phyloP scores from a whole-genome alignment of 1,284 basidiomycete species.

The Leccinum pachyderme region DNA sequence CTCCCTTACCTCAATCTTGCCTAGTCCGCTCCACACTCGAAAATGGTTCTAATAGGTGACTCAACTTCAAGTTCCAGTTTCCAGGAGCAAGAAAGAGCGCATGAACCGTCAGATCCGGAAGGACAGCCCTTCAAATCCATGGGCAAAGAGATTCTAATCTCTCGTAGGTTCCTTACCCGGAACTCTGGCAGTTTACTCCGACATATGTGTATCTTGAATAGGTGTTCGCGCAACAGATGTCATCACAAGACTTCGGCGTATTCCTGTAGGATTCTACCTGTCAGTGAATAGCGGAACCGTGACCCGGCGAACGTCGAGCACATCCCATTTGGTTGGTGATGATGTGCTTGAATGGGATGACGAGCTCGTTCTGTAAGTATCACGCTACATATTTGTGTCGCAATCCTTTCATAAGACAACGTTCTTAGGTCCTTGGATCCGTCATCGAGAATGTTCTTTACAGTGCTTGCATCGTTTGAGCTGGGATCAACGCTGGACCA shows the following conservation, averaged over 20 bases:
- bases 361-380: conserved; percentile 2
- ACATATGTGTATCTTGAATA: not conserved
- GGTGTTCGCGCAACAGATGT: not conserved
- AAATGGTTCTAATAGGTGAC: not conserved
- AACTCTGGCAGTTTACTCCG: not conserved
- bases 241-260: not conserved
- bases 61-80: not conserved
- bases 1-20: not conserved
- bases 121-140: not conserved
- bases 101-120: too few relatives aligned
- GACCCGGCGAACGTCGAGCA: not conserved
- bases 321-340: not conserved
- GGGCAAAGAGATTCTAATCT: not conserved
- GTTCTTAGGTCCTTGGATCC: not conserved
- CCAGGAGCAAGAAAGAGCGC: not conserved
- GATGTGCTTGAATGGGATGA: conserved; percentile 4
- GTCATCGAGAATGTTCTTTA: not conserved
- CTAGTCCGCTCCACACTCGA: not conserved
- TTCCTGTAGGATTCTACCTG: conserved; percentile 5
- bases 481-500: not conserved
- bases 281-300: not conserved
- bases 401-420: not conserved
- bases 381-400: not conserved
- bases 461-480: not conserved
- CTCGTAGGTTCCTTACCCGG: not conserved